phyloP scores from a whole-genome alignment of 2,329 filamentous ascomycete genomes.

The Aquanectria penicillioides region DNA sequence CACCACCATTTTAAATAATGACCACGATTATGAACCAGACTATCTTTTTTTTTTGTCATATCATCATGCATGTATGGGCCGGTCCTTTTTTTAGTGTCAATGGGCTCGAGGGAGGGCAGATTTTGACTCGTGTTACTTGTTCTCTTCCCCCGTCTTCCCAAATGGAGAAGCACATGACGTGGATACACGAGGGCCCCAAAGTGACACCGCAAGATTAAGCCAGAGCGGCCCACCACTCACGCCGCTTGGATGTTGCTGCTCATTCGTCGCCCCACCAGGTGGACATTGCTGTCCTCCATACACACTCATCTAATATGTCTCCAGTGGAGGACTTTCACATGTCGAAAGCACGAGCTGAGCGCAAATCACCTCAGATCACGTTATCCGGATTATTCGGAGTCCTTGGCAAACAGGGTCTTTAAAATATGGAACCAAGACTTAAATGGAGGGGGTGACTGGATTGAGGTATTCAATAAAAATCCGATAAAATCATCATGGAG shows the following conservation, averaged over 20 bases:
- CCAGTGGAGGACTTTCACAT: conserved; percentile 24
- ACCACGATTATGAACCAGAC: conserved; percentile 8
- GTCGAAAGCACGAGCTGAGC: conserved; percentile 17
- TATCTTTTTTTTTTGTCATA: not conserved
- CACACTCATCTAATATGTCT: too few relatives aligned
- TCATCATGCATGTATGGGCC: not conserved
- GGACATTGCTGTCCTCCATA: conserved; percentile 5
- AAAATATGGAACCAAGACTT: conserved; percentile 18
- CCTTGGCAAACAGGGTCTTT: conserved; percentile 7
- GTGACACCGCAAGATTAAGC: not conserved
- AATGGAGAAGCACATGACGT: too few relatives aligned
- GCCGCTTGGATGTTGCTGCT: conserved; percentile 1
- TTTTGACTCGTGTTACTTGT: too few relatives aligned
- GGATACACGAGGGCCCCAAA: not conserved
- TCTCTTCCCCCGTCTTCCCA: too few relatives aligned
- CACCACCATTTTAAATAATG: conserved; percentile 12
- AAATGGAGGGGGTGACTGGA: conserved; percentile 4
- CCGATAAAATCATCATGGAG: conserved; percentile 37
- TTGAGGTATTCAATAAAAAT: conserved; percentile 26
- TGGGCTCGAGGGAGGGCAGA: too few relatives aligned
- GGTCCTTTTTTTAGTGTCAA: too few relatives aligned
- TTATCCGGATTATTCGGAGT: conserved; percentile 15
- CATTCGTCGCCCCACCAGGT: conserved; percentile 13
- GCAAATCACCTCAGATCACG: conserved; percentile 18
- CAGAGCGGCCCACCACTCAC: not conserved